Base-by-base conservation (phyloP, 768 basidiomycete genomes). In the Crassisporium funariophilum region DNA sequence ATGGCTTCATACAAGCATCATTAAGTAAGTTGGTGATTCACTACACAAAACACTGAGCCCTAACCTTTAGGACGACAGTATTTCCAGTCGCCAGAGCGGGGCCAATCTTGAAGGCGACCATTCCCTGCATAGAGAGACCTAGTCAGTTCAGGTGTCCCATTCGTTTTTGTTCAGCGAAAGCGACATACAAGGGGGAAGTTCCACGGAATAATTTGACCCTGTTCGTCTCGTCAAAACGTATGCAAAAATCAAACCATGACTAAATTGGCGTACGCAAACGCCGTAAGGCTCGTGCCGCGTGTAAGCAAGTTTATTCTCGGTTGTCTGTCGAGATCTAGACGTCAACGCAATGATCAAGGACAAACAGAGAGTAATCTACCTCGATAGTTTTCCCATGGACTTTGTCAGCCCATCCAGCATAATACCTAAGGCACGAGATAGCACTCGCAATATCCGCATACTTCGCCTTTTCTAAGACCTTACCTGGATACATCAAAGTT, bases 381-480 rank as follows among this genome's bases (percentile, higher is more conserved):
- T 91, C 87, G 59, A 89, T 80, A 7, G 79, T 81, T 61, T 87
- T 79, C 8, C 86, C 88, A 2, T 74, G 70, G 44, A 84, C 65
- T 70, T 93, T 94, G 73, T 92, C 92, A 21, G 90, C 87, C 83
- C 87, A 88, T 21, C 91, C 92, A 37, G 82, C 88, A 57, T 86
- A 94, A 69, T 92, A 94, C 29, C 79, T 73, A 49, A 91, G 64
- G 38, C 72, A 70, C 20, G 61, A 71, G 44, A 81, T 73, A 3
- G 75, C 64, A 43, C 66, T 65, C 2, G 58, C 50, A 4, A 88
- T 63, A 53, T 88, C 87, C 0, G 57, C 64, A 11, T 60, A 66
- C 50, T 69, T 78, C 20, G 80, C 71, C 63, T 65, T 69, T 6
- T 25, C 34, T 58, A 77, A 84, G 1, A 80, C 75, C 64, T 85